Base-by-base conservation (phyloP, 1,139 yeast genomes). In the Yamadazyma taylorii region DNA sequence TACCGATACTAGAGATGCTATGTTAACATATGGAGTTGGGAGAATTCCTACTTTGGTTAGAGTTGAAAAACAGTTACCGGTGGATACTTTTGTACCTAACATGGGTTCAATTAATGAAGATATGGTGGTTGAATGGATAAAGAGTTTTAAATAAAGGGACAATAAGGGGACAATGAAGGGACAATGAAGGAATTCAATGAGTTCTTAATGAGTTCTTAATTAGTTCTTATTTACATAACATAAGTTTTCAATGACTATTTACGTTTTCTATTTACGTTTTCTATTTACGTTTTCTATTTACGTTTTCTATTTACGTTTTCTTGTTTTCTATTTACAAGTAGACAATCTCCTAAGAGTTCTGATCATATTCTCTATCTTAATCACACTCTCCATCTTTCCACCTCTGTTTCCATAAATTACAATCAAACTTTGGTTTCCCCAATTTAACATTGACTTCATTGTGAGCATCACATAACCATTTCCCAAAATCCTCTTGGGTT, bases 391-490 rank as follows among this genome's bases (percentile, higher is more conserved):
- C 47, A 26, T 43, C 88, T 51, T 77, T 80, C 98, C 98, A 92
- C 56, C 98, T 79, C 53, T 85, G 79, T 54, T 81, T 83, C 98
- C 98, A 94, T 48, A 86, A 73, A 42, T 79, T 69, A 55, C 97
- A 92, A 56, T 92, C 89, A 56, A 92, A 92, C 42, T 68, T 67
- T 4, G 88, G 89, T 61, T 92, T 92, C 1, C 95, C 95, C 21
- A 90, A 60, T 58, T 89, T 90, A 13, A 57, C 67, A 58, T 94
- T 92, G 17, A 94, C 97, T 29, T 78, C 86, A 55, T 92, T 92
- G 62, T 92, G 98, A 3, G 97, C 97, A 45, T 81, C 85, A 63
- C 98, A 94, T 40, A 92, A 66, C 99, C 99, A 92, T 48, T 63
- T 70, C 1, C 97, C 95, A 50, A 92, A 78, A 38, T 79, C 84